A percentile compares a stretch with the other conserved stretches of the same genome.
phyloP scores from a whole-genome alignment of 2,329 filamentous ascomycete genomes.

The Dactylellina drechsleri region DNA sequence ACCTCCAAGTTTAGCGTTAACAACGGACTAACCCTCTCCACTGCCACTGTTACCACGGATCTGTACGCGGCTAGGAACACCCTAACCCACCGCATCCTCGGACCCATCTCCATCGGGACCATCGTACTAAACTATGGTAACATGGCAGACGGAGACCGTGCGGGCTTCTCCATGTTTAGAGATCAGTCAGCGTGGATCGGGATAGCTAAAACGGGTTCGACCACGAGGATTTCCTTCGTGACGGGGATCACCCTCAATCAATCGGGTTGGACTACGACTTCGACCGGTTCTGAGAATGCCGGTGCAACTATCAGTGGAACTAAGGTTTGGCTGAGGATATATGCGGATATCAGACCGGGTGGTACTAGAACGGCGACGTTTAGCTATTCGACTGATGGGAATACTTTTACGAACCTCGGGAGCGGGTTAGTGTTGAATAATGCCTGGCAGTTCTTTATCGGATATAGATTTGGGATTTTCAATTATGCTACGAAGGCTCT shows the following conservation, averaged over 20 bases:
- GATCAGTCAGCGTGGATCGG: conserved; percentile 68
- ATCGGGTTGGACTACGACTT: conserved; percentile 61
- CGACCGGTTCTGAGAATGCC: conserved; percentile 58
- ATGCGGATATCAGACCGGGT: conserved; percentile 61
- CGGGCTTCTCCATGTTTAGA: conserved; percentile 68
- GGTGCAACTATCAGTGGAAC: conserved; percentile 51
- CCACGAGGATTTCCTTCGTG: conserved; percentile 58
- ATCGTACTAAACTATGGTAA: conserved; percentile 65
- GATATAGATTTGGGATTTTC: conserved; percentile 62
- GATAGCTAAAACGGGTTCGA: conserved; percentile 62
- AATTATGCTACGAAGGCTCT: conserved; percentile 61
- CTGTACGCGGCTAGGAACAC: conserved; percentile 65
- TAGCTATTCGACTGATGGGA: conserved; percentile 61
- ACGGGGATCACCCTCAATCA: conserved; percentile 60
- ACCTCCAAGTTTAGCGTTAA: conserved; percentile 64
- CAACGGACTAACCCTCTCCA: conserved; percentile 60
- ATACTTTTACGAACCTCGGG: conserved; percentile 60
- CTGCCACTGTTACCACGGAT: conserved; percentile 45
- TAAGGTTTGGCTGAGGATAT: conserved; percentile 60
- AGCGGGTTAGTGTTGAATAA: conserved; percentile 60
- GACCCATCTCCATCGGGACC: conserved; percentile 67
- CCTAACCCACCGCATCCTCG: conserved; percentile 66
- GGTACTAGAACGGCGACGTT: conserved; percentile 59
- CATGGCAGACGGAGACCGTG: conserved; percentile 67
- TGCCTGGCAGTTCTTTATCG: conserved; percentile 62